Percentiles rank a stretch among this genome's conserved stretches.
phyloP scores from a whole-genome alignment of 169 alveolate species.

The Plasmodium gaboni region DNA sequence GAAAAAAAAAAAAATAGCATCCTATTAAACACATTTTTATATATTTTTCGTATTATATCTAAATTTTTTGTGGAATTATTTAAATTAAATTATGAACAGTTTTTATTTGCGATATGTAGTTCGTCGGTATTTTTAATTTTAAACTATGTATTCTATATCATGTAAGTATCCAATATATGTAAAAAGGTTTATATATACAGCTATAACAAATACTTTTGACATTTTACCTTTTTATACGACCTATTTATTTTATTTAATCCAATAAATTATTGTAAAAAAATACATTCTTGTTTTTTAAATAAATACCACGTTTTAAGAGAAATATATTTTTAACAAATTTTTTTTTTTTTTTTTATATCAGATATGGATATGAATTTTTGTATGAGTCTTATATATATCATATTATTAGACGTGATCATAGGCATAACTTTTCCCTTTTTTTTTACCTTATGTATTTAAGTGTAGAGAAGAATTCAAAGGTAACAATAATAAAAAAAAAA shows the following conservation, averaged over 20 bases:
- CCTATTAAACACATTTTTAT: constrained; percentile 45
- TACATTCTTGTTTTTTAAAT: background rate
- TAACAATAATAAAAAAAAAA: constrained; percentile 19
- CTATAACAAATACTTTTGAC: background rate
- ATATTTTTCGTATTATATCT: constrained; percentile 1
- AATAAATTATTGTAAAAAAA: background rate
- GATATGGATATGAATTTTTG: constrained; percentile 94
- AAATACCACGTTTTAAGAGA: no score
- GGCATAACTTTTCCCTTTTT: constrained; percentile 97
- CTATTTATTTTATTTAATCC: background rate
- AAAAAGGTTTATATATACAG: no score
- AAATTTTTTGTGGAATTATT: constrained; percentile 26
- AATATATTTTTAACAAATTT: background rate
- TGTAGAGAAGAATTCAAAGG: constrained; percentile 82
- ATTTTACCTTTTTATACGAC: background rate
- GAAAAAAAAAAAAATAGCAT: constrained; percentile 52
- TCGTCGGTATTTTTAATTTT: constrained; percentile 84
- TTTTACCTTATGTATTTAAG: constrained; percentile 94
- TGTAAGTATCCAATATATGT: constrained; percentile 18
- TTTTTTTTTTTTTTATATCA: constrained; percentile 14
- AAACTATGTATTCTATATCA: constrained; percentile 83
- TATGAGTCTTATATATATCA: constrained; percentile 97
- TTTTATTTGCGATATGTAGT: constrained; percentile 86
- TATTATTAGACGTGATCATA: constrained; percentile 95
- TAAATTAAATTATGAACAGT: constrained; percentile 76